Evolutionary conservation across 208 protist species (phyloP).

Genomic region (Porcisia hertigi): DNA sequence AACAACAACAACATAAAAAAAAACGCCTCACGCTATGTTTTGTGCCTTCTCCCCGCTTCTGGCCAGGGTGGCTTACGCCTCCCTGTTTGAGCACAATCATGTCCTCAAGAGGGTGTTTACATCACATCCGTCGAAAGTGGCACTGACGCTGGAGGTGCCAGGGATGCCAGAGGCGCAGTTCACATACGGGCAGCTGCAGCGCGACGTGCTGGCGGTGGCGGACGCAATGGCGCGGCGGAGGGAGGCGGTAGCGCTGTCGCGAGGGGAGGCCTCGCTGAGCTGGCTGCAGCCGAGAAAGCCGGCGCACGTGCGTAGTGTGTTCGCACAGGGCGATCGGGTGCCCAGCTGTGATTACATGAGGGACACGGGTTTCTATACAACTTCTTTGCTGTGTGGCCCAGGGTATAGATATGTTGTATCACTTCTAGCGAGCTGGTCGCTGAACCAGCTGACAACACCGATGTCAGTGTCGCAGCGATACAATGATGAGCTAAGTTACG

Average conservation of each 20-base stretch:
- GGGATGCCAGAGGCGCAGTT: slow-evolving; percentile 39
- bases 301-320: slow-evolving; percentile 62
- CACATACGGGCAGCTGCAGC: slow-evolving; percentile 83
- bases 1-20: background rate
- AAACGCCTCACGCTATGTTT: slow-evolving; percentile 36
- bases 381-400: slow-evolving; percentile 55
- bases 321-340: slow-evolving; percentile 51
- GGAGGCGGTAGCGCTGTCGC: slow-evolving; percentile 45
- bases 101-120: slow-evolving; percentile 74
- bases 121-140: slow-evolving; percentile 53
- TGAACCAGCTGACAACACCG: slow-evolving; percentile 78
- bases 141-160: slow-evolving; percentile 72
- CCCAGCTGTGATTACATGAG: slow-evolving; percentile 70
- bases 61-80: slow-evolving; percentile 67
- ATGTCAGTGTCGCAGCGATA: slow-evolving; percentile 75
- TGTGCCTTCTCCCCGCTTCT: slow-evolving; percentile 26
- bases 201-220: slow-evolving; percentile 72
- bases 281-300: slow-evolving; percentile 71
- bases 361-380: slow-evolving; percentile 72
- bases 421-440: slow-evolving; percentile 70
- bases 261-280: slow-evolving; percentile 41
- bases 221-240: slow-evolving; percentile 53
- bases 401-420: slow-evolving; percentile 80
- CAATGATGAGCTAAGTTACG: slow-evolving; percentile 77
- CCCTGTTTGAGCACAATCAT: slow-evolving; percentile 73